These are phyloP conservation scores for Lipomyces sp. DNA, from an alignment of 805 yeast genomes.

Conservation along the genomic window DNA sequence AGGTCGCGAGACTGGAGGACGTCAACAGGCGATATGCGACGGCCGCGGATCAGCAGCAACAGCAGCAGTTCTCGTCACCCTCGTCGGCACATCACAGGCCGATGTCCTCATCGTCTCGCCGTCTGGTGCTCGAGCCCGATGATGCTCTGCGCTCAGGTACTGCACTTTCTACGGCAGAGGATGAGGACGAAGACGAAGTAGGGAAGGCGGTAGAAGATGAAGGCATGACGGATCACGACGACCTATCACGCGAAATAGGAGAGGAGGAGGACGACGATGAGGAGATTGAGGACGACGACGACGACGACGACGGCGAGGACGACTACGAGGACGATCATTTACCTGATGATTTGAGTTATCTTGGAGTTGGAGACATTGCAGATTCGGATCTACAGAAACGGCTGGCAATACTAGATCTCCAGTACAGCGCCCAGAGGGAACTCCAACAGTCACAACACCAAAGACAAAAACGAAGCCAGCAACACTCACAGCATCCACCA, in stretches of 20 bases:
- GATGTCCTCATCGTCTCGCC: neutral
- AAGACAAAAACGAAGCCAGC: too few relatives aligned
- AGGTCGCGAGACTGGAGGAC: conserved; percentile 21
- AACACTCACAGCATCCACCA: too few relatives aligned
- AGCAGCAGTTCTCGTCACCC: too few relatives aligned
- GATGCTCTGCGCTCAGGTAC: too few relatives aligned
- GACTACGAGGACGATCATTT: too few relatives aligned
- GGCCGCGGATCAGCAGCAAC: neutral
- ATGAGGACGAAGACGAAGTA: neutral
- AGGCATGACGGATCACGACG: too few relatives aligned
- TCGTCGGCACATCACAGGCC: too few relatives aligned
- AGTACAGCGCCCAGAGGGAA: conserved; percentile 8
- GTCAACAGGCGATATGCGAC: neutral
- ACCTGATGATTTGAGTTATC: too few relatives aligned
- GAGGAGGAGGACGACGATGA: neutral
- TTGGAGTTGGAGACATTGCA: conserved; percentile 9
- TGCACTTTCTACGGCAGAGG: too few relatives aligned
- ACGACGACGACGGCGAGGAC: too few relatives aligned
- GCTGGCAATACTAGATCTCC: conserved; percentile 6
- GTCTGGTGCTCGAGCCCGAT: too few relatives aligned
- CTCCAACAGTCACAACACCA: neutral
- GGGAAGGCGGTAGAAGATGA: neutral
- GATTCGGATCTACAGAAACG: conserved; percentile 9
- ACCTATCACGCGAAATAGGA: too few relatives aligned
- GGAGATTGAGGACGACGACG: neutral